These are phyloP conservation scores for Fusarium cyanostomum DNA, from an alignment of 2,329 filamentous ascomycete genomes.

Conservation along the genomic window DNA sequence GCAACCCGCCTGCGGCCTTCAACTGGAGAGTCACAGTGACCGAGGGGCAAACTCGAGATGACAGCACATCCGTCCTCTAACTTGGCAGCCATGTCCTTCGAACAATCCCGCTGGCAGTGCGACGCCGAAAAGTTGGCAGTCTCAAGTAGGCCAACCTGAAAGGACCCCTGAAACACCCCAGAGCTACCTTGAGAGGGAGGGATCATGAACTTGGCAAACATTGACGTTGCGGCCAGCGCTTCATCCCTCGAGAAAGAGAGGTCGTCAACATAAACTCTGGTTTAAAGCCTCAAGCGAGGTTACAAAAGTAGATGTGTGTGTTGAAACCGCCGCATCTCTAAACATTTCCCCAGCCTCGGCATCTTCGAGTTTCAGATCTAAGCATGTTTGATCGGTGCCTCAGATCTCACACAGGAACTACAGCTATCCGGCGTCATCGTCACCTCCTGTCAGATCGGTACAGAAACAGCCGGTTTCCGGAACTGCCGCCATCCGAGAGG, in stretches of 20 bases:
- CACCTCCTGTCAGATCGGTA: conserved; percentile 30
- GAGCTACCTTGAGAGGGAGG: conserved; percentile 5
- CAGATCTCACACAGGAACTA: conserved; percentile 38
- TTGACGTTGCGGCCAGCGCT: background rate
- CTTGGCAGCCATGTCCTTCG: background rate
- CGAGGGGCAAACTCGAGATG: background rate
- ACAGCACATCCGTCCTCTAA: background rate
- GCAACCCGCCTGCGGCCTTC: background rate
- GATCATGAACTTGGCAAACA: conserved; percentile 30
- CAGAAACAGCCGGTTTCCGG: conserved; percentile 23
- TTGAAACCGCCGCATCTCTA: conserved; percentile 25
- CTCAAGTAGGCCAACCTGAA: conserved; percentile 14
- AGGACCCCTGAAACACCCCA: conserved; percentile 29
- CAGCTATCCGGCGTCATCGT: conserved; percentile 34
- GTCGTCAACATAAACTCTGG: background rate
- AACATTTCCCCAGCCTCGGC: conserved; percentile 30
- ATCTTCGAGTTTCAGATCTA: conserved; percentile 34
- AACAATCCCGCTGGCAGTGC: background rate
- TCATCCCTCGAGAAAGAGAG: background rate
- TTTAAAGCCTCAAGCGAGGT: background rate
- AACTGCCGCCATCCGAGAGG: conserved; percentile 19
- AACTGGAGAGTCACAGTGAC: background rate
- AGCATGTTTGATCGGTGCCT: conserved; percentile 40
- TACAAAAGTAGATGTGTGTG: background rate
- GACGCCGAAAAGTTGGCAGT: background rate